phyloP scores from a whole-genome alignment of 371 early-diverging fungal genomes.

The Rhizopus arrhizus region DNA sequence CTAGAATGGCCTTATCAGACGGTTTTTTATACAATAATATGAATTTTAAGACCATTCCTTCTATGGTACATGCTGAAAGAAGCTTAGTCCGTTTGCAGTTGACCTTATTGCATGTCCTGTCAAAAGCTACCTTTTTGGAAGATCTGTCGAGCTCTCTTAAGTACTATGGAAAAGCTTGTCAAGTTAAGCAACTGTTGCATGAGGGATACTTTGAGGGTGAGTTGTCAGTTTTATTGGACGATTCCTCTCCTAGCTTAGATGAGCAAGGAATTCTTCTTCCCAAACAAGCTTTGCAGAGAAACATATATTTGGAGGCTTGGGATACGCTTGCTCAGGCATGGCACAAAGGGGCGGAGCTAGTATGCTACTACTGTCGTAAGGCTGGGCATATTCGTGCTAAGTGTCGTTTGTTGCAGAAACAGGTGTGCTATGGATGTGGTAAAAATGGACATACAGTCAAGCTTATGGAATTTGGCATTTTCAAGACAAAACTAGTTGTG shows the following conservation, averaged over 20 bases:
- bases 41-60: neutral
- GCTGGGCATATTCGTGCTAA: slow-evolving; percentile 8
- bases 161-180: slow-evolving; percentile 1
- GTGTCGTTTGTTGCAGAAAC: neutral
- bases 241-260: neutral
- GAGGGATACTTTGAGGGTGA: neutral
- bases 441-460: slow-evolving; percentile 63
- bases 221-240: neutral
- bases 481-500: neutral
- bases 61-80: neutral
- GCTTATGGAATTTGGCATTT: slow-evolving; percentile 16
- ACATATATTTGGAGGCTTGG: neutral
- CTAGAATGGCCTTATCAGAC: too few species aligned
- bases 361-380: slow-evolving; percentile 6
- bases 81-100: neutral
- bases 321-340: neutral
- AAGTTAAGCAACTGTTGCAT: neutral
- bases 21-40: neutral
- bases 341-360: neutral
- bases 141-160: too few species aligned
- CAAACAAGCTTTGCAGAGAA: neutral
- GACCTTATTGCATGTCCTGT: neutral
- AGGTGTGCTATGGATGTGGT: slow-evolving; percentile 59
- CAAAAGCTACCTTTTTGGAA: neutral
- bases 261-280: too few species aligned